Percentiles rank a stretch among this genome's conserved stretches.
These are phyloP conservation scores for Chlorophyllum brunneum DNA, from an alignment of 768 basidiomycete genomes.

Conservation along the genomic window DNA sequence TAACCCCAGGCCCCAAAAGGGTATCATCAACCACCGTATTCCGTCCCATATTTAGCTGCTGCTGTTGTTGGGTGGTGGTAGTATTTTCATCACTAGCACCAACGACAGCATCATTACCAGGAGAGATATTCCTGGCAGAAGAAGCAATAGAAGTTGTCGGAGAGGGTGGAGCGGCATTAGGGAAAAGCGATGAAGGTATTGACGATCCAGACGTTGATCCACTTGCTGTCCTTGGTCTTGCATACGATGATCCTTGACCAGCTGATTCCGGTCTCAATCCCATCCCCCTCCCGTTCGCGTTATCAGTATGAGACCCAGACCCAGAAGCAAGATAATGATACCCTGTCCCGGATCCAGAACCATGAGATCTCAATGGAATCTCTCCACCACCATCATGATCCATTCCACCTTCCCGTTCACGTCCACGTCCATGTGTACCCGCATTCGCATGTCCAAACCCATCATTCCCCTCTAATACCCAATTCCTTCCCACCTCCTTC, in stretches of 20 bases:
- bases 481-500: too few relatives aligned
- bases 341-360: neutral
- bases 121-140: too few relatives aligned
- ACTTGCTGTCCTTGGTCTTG: neutral
- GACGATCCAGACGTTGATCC: neutral
- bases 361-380: neutral
- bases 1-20: too few relatives aligned
- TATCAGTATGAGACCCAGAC: neutral
- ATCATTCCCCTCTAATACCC: too few relatives aligned
- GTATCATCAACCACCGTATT: neutral
- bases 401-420: too few relatives aligned
- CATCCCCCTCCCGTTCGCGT: neutral
- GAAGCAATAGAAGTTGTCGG: neutral
- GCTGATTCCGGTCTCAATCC: neutral
- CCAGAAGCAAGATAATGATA: constrained; percentile 1
- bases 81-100: too few relatives aligned
- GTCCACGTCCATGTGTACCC: too few relatives aligned
- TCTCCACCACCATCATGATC: neutral
- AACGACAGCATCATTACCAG: too few relatives aligned
- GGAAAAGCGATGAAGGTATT: neutral
- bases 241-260: too few relatives aligned
- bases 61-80: too few relatives aligned
- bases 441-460: too few relatives aligned
- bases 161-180: neutral
- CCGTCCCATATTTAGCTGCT: neutral